Percentiles rank a stretch among this genome's conserved stretches.
These are phyloP conservation scores for Cavenderia fasciculata DNA, from an alignment of 78 protist genomes.

Conservation along the genomic window DNA sequence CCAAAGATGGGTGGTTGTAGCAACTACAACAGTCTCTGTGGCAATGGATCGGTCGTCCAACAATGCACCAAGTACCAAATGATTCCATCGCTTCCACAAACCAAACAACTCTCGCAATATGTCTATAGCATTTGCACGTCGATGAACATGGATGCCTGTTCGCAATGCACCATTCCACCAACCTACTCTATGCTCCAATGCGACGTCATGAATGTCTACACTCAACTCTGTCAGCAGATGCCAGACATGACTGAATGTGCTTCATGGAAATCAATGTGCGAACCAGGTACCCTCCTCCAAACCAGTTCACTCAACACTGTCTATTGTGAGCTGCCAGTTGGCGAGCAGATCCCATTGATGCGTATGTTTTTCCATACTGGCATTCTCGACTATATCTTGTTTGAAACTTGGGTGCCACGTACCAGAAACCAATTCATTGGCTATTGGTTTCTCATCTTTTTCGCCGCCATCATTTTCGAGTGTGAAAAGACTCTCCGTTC, in stretches of 20 bases:
- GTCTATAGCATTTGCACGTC: not conserved
- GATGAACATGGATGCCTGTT: not conserved
- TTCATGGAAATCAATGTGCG: not conserved
- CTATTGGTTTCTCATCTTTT: constrained; percentile 32
- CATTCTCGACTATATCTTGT: constrained; percentile 54
- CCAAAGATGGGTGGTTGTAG: no score
- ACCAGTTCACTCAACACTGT: no score
- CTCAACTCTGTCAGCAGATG: not conserved
- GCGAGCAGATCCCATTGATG: constrained; percentile 34
- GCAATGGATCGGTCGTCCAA: not conserved
- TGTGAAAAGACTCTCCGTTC: constrained; percentile 18
- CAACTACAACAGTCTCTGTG: not conserved
- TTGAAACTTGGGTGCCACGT: constrained; percentile 58
- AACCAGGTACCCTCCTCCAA: no score
- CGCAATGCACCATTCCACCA: not conserved
- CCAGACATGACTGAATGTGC: not conserved
- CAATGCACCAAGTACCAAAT: not conserved
- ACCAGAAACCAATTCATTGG: constrained; percentile 41
- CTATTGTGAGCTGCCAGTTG: not conserved
- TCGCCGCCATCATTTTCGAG: constrained; percentile 48
- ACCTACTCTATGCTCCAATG: not conserved
- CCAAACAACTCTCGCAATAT: not conserved
- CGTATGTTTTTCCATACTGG: constrained; percentile 78
- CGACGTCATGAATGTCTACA: not conserved
- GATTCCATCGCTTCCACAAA: not conserved